A percentile compares a stretch with the other conserved stretches of the same genome.
Evolutionary conservation across 345 rosid genomes (phyloP).

Genomic region (Luvunga scandens): DNA sequence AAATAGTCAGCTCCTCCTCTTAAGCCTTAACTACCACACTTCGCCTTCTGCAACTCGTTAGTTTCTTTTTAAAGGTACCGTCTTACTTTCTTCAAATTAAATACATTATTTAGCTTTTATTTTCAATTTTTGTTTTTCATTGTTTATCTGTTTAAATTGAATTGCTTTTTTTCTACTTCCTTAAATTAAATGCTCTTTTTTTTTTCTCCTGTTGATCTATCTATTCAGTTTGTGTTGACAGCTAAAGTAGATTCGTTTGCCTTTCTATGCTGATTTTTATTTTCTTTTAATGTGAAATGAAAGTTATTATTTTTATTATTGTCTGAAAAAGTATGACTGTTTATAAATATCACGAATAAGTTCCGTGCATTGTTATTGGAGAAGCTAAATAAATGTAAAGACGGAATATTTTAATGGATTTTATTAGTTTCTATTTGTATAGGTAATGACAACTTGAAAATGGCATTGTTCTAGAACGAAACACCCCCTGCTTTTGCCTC

Average conservation of each 20-base stretch:
- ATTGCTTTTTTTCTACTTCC: neutral
- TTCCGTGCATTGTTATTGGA: neutral
- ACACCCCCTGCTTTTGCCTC: neutral
- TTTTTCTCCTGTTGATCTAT: neutral
- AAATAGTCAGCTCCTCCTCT: neutral
- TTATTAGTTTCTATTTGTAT: neutral
- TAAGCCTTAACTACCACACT: neutral
- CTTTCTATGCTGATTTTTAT: neutral
- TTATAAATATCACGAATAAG: neutral
- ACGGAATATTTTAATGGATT: neutral
- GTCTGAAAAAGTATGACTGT: neutral
- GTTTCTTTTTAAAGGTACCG: neutral
- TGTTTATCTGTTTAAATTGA: neutral
- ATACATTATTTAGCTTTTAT: neutral
- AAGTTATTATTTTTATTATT: neutral
- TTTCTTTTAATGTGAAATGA: neutral
- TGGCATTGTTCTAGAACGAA: neutral
- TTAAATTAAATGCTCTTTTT: neutral
- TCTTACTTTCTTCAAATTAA: neutral
- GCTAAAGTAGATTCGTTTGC: neutral
- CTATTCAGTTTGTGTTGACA: neutral
- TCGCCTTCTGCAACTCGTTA: neutral
- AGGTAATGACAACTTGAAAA: neutral
- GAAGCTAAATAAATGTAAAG: neutral
- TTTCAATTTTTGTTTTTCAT: neutral